phyloP scores from a whole-genome alignment of 495 filamentous ascomycete genomes.

The Aspergillus ostianus region DNA sequence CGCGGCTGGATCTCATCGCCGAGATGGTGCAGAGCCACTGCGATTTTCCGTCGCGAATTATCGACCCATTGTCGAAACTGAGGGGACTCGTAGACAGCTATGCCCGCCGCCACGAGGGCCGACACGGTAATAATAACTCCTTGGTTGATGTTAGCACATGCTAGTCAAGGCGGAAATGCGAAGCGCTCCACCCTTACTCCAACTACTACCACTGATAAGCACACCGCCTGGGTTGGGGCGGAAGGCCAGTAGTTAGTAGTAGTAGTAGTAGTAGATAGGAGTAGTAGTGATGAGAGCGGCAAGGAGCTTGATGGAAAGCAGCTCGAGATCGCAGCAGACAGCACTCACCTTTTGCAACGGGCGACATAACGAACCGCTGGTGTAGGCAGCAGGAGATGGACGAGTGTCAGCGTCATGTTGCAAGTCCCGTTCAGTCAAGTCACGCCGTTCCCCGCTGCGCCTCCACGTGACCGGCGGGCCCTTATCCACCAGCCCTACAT shows the following conservation, averaged over 20 bases:
- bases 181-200: constrained; percentile 3
- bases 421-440: neutral
- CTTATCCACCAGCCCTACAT: constrained; percentile 43
- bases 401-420: constrained; percentile 10
- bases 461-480: constrained; percentile 33
- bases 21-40: constrained; percentile 70
- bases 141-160: constrained; percentile 29
- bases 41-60: constrained; percentile 73
- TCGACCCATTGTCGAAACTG: constrained; percentile 75
- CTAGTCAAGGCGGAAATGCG: neutral
- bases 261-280: constrained; percentile 1
- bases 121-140: constrained; percentile 75
- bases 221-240: constrained; percentile 28
- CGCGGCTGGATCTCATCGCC: constrained; percentile 71
- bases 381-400: constrained; percentile 5
- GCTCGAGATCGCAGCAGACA: neutral
- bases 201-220: constrained; percentile 38
- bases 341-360: constrained; percentile 52
- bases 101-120: constrained; percentile 74
- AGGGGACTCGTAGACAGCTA: constrained; percentile 82
- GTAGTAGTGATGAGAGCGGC: neutral
- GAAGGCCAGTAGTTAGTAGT: neutral
- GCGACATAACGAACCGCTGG: constrained; percentile 44
- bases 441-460: constrained; percentile 12
- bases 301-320: constrained; percentile 7